These are phyloP conservation scores for Penicillium odoratum DNA, from an alignment of 495 filamentous ascomycete genomes.

Conservation along the genomic window DNA sequence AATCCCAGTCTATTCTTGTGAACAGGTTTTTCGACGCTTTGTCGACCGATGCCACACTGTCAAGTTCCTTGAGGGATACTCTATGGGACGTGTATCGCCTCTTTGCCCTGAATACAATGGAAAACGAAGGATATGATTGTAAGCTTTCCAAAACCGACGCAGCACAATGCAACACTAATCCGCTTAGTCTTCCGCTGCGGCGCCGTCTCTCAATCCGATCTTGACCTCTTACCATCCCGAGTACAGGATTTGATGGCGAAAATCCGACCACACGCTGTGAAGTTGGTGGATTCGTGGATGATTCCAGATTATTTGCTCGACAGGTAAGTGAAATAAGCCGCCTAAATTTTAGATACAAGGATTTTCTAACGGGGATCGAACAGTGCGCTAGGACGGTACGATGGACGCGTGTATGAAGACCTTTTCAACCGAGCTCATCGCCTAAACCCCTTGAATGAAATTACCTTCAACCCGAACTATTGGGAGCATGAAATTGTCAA, in stretches of 20 bases:
- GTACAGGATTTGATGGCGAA: conserved; percentile 43
- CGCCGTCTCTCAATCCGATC: conserved; percentile 32
- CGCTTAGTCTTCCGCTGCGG: conserved; percentile 33
- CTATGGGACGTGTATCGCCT: conserved; percentile 43
- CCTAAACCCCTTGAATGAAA: conserved; percentile 46
- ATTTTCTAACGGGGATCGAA: not conserved
- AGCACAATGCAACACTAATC: not conserved
- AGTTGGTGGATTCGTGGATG: conserved; percentile 47
- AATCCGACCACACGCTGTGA: conserved; percentile 48
- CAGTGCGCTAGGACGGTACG: conserved; percentile 45
- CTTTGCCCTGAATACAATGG: conserved; percentile 46
- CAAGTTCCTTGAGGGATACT: conserved; percentile 19
- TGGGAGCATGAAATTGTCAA: conserved; percentile 52
- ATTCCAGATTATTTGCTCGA: conserved; percentile 51
- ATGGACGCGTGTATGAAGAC: conserved; percentile 52
- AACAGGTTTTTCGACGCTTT: conserved; percentile 41
- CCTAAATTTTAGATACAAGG: not conserved
- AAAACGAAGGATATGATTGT: conserved; percentile 36
- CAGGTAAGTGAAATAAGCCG: conserved; percentile 22
- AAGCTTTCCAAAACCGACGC: not conserved
- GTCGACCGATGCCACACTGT: conserved; percentile 23
- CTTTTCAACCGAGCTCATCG: conserved; percentile 47
- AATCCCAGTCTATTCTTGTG: conserved; percentile 49
- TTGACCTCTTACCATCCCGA: conserved; percentile 33
- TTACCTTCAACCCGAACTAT: conserved; percentile 50